Conservation (phyloP, 352 stramenopile species). For the Hyaloperonospora arabidopsidis region DNA sequence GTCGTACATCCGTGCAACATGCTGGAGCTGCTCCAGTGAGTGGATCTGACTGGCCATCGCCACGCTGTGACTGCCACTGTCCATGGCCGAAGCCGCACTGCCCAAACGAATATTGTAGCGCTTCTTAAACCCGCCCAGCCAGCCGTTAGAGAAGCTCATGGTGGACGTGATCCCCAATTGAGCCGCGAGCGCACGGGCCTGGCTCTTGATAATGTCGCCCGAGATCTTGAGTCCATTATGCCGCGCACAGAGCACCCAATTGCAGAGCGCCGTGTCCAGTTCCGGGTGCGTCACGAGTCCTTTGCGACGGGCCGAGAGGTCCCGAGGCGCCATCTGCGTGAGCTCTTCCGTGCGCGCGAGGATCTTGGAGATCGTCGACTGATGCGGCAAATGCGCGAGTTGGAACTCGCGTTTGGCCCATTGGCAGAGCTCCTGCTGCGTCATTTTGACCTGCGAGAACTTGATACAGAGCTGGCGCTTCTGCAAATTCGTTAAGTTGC, state of each 20-base stretch:
- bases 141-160: conserved; percentile 59
- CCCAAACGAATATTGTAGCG: conserved; percentile 48
- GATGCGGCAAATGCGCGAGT: conserved; percentile 42
- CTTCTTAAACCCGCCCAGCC: conserved; percentile 60
- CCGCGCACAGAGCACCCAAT: conserved; percentile 47
- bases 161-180: conserved; percentile 37
- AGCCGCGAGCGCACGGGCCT: conserved; percentile 34
- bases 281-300: conserved; percentile 46
- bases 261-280: conserved; percentile 52
- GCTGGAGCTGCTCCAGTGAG: conserved; percentile 32
- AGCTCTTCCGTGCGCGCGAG: conserved; percentile 37
- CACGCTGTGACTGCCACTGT: conserved; percentile 11
- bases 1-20: conserved; percentile 32
- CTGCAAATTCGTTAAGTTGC: conserved; percentile 56
- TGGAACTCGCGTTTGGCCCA: conserved; percentile 59
- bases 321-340: conserved; percentile 40
- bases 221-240: conserved; percentile 46
- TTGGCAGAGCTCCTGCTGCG: conserved; percentile 51
- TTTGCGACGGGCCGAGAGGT: conserved; percentile 32
- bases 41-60: conserved; percentile 9
- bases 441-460: conserved; percentile 50
- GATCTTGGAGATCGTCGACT: conserved; percentile 65
- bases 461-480: conserved; percentile 55
- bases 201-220: conserved; percentile 55
- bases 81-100: conserved; percentile 20